Base-by-base conservation (phyloP, 1,284 basidiomycete genomes). In the Ceratobasidium papillatum region DNA sequence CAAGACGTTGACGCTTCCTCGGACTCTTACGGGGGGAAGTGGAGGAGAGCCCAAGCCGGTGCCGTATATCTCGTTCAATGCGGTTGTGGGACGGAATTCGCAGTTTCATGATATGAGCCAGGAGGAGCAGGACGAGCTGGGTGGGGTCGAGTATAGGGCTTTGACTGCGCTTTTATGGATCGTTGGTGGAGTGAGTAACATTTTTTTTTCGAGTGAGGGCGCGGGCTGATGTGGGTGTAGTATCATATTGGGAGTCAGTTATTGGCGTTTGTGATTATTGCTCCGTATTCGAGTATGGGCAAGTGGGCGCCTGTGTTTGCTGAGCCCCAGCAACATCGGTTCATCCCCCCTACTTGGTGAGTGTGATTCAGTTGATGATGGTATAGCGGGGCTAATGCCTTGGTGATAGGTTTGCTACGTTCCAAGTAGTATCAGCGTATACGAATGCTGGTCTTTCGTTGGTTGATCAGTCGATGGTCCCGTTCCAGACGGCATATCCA, bases 81-180 rank as follows among this genome's bases (percentile, higher is more conserved):
- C 93, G 0, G 83, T 89, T 12, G 94, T 97, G 2, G 94, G 94
- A 0, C 86, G 63, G 8, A 99, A 99, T 81, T 97, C 94, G 27
- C 85, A 87, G n/a, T 98, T 99, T 80, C 88, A 90, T 63, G 85
- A 88, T 51, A 83, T 98, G 68, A 94, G 91, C 0, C 87, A 89
- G 43, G 93, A 95, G 71, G 92, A 99, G 79, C 85, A 94, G 78
- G 93, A 97, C 77, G 95, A 98, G 82, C 85, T 99, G 4, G 96
- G 96, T 8, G 96, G 96, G 5, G 93, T 98, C 17, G 97, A 99
- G 81, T 99, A 95, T 80, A 88, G 95, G n/a, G 95, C 93, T 0
- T 83, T 98, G 73, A 91, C 91, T 75, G 86, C 92, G 2, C 82
- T 97, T 52, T 84, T 94, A 19, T 94, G 92, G 90, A 87, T 95